Percentiles rank a stretch among this genome's conserved stretches.
Evolutionary conservation across 1,284 basidiomycete species (phyloP).

Genomic region (Apiotrichum mycotoxinovorans): DNA sequence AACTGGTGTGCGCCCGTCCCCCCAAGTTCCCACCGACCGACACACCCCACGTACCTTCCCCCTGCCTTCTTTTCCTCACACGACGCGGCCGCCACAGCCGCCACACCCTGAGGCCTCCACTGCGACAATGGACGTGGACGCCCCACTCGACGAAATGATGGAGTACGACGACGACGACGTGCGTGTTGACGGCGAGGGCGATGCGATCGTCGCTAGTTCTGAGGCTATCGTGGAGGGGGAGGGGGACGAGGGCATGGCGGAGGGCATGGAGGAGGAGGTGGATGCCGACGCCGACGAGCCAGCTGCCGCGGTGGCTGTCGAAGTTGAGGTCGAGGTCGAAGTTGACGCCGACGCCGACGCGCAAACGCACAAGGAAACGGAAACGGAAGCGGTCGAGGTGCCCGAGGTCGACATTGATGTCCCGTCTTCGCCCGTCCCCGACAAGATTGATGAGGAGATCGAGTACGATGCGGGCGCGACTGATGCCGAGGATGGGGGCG

Average conservation of each 20-base stretch:
- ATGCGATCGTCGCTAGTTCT: constrained; percentile 13
- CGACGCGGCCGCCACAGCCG: too few species aligned
- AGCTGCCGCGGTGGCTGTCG: too few species aligned
- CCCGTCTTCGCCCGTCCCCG: not conserved
- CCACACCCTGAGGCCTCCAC: too few species aligned
- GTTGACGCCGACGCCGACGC: too few species aligned
- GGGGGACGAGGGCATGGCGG: constrained; percentile 2
- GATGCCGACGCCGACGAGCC: not conserved
- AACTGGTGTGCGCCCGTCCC: too few species aligned
- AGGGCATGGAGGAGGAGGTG: not conserved
- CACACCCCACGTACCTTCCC: too few species aligned
- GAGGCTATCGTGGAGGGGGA: constrained; percentile 10
- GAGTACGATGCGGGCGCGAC: constrained; percentile 3
- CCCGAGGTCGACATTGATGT: constrained; percentile 6
- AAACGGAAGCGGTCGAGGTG: not conserved
- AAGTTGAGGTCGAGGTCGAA: not conserved
- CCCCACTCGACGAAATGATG: constrained; percentile 1
- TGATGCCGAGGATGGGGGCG: not conserved
- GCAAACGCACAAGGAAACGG: too few species aligned
- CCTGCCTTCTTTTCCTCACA: too few species aligned
- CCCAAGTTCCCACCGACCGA: too few species aligned
- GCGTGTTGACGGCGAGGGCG: constrained; percentile 1
- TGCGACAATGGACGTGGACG: constrained; percentile 16
- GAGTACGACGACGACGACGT: constrained; percentile 15
- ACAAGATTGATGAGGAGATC: constrained; percentile 6